Base-by-base conservation (phyloP, 371 early-diverging fungal genomes). In the Mucor mucedo region DNA sequence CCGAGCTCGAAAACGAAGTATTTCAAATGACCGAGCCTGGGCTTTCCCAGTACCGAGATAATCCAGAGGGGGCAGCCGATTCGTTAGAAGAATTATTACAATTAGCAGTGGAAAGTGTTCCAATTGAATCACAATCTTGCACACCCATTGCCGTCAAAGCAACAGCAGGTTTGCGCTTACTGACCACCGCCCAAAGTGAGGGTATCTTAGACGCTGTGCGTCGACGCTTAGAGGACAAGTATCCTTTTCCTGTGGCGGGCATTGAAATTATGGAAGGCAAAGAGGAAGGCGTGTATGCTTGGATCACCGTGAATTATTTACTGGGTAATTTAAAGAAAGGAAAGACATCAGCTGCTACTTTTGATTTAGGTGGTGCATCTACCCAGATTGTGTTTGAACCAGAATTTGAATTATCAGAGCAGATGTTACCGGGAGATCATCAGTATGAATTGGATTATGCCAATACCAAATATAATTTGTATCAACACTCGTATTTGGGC, bases 361-460 rank as follows among this genome's bases (percentile, higher is more conserved):
- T 98, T 82, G 98, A 98, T 76, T 79, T 98, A 58, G 98, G 98
- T 40, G 98, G 98, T 58, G 98, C 92, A 2, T 94, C 94, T 2
- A 95, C 96, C 0, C 97, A 98, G 77, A 93, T 98, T 57, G 98
- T 96, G 0, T 97, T 96, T 84, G 98, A 96, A 76, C 95, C 96
- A 0, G 79, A 80, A 10, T 77, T 78, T 38, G 72, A 78, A 10
- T 78, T 82, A 35, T 68, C 40, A 2, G 40, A 32, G 28, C 80
- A 82, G 21, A 72, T 91, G 72, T 72, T 73, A 1, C 78, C 84
- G 10, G 92, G 91, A 16, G 83, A 89, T 29, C 92, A 95, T 67
- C 80, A 84, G 38, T 86, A 87, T 53, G 79, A 84, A 45, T 70
- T 95, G 65, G 60, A 75, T 14, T 95, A 92, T 64, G 89, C 87